A percentile compares a stretch with the other conserved stretches of the same genome.
These are phyloP conservation scores for Fulvia fulva DNA, from an alignment of 2,329 filamentous ascomycete genomes.

Conservation along the genomic window DNA sequence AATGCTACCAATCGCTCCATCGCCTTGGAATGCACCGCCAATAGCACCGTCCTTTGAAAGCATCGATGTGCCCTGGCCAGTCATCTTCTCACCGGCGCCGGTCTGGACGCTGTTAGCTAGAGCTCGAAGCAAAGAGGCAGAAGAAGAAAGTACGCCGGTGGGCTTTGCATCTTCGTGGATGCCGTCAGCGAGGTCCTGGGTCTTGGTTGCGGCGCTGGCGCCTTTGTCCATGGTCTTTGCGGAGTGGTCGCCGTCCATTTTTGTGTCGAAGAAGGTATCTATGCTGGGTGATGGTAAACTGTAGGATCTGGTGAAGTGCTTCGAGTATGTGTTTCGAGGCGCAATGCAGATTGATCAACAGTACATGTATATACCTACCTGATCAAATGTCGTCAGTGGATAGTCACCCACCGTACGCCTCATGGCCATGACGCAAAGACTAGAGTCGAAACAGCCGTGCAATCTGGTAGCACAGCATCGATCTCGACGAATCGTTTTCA, in stretches of 20 bases:
- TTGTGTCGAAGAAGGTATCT: background rate
- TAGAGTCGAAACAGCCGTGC: background rate
- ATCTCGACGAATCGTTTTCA: background rate
- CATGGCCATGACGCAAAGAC: background rate
- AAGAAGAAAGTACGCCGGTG: background rate
- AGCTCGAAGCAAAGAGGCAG: too few relatives aligned
- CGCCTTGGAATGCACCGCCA: constrained; percentile 1
- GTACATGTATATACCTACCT: background rate
- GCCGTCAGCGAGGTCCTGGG: background rate
- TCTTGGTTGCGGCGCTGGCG: constrained; percentile 1
- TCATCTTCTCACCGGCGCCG: background rate
- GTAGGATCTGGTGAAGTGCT: background rate
- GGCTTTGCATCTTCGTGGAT: background rate
- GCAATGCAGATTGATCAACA: too few relatives aligned
- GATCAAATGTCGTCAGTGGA: constrained; percentile 1
- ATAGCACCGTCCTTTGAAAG: background rate
- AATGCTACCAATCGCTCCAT: background rate
- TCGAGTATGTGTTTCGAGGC: background rate
- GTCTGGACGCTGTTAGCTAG: background rate
- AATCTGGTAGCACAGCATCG: background rate
- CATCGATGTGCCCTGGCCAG: background rate
- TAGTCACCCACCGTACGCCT: background rate
- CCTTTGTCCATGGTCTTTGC: constrained; percentile 2
- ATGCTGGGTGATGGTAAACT: background rate
- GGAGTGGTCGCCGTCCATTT: constrained; percentile 1